Conservation (phyloP, 257 asterid species). For the Solanum okadae region DNA sequence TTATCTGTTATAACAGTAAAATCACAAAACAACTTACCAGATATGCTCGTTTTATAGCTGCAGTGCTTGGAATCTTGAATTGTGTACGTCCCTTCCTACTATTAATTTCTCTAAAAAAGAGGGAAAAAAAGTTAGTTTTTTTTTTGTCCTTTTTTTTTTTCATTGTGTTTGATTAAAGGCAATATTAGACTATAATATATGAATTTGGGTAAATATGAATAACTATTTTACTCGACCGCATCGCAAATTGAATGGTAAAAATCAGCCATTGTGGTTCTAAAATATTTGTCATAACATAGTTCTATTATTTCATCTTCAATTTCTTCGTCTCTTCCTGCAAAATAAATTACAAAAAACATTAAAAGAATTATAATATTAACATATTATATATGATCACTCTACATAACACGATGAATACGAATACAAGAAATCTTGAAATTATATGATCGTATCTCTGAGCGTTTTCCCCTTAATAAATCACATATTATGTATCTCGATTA, state of each 20-base stretch:
- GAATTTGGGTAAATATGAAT: not conserved
- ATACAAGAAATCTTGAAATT: not conserved
- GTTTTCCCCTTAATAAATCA: not conserved
- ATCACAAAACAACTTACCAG: slow-evolving; percentile 16
- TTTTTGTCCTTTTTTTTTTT: no score
- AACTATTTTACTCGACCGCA: slow-evolving; percentile 46
- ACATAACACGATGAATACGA: no score
- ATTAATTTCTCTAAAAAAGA: slow-evolving; percentile 51
- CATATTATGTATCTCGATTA: no score
- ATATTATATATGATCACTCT: not conserved
- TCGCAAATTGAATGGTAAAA: slow-evolving; percentile 60
- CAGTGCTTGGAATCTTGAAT: slow-evolving; percentile 39
- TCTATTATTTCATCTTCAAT: slow-evolving; percentile 20
- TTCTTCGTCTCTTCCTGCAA: slow-evolving; percentile 42
- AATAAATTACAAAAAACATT: not conserved
- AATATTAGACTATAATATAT: not conserved
- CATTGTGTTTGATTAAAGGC: not conserved
- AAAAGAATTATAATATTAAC: not conserved
- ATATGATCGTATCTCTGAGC: not conserved
- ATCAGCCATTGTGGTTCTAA: slow-evolving; percentile 23
- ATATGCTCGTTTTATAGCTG: slow-evolving; percentile 28
- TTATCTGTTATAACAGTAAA: not conserved
- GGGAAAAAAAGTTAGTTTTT: not conserved
- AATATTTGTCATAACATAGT: slow-evolving; percentile 38
- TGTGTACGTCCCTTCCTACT: slow-evolving; percentile 48